Base-by-base conservation (phyloP, 805 yeast species). In the Myxozyma neglecta region DNA sequence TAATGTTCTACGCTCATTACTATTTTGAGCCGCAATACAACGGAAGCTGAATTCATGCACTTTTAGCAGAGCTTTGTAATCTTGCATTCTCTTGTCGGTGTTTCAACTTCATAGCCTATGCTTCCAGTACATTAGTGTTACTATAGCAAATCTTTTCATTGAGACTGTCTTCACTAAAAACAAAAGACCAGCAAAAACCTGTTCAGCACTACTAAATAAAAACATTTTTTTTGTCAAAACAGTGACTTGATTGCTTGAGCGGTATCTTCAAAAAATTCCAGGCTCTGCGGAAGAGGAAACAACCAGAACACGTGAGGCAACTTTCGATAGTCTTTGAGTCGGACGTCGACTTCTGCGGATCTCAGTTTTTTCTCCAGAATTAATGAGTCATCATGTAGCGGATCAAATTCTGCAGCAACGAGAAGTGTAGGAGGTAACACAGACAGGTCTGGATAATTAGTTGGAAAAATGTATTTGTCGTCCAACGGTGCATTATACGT, bases 381-480 rank as follows among this genome's bases (percentile, higher is more conserved):
- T 3, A 24, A 36, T 5, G 59, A 35, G 36, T 56, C 59, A 18
- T 43, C 59, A 11, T 20, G 48, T 14, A 56, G 40, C 11, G 59
- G 59, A 56, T 56, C 59, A 56, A 56, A 50, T 37, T 56, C 59
- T 3, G 59, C 59, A 13, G 59, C 42, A 11, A 49, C 59, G 34
- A 56, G 24, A 29, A 48, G 48, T n/a, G 46, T 42, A 20, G 39
- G 34, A 8, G 54, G 59, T n/a, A 56, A 8, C 2, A 56, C 54
- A 6, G 48, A 42, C 34, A 56, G 34, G 18, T 56, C 50, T 1
- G 53, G 54, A 18, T 56, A 56, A 32, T 49, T 42, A n/a, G 49
- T 32, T 1, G 54, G 54, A 48, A 56, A 56, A 2, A 32, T 56
- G 44, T 56, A 49, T 42, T 48, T 42, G 47, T 56, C 54, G 35